Percentiles rank a stretch among this genome's conserved stretches.
Evolutionary conservation across 768 basidiomycete species (phyloP).

Genomic region (Amanita brunnescens): DNA sequence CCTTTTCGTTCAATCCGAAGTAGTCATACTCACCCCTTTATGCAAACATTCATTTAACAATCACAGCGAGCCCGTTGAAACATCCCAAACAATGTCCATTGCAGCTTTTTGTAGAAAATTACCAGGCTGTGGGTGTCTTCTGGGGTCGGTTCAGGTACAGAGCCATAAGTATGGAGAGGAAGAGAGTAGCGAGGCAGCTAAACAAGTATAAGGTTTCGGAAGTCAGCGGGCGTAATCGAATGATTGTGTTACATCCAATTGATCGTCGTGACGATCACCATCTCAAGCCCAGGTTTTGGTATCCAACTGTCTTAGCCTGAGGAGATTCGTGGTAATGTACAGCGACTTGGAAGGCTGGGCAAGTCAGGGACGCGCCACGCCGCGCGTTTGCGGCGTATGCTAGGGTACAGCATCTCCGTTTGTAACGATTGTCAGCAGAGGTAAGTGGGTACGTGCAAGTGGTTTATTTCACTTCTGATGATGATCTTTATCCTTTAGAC

Average conservation of each 20-base stretch:
- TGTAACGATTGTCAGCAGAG: too few species aligned
- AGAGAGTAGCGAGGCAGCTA: conserved; percentile 9
- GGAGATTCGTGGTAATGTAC: neutral
- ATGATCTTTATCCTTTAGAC: too few species aligned
- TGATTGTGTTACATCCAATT: neutral
- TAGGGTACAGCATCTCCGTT: too few species aligned
- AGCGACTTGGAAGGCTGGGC: neutral
- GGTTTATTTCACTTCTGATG: too few species aligned
- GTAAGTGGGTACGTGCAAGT: too few species aligned
- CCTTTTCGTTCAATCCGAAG: too few species aligned
- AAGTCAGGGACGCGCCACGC: too few species aligned
- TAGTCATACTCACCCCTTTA: too few species aligned
- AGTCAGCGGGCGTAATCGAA: neutral
- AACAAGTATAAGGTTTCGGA: too few species aligned
- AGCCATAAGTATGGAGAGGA: conserved; percentile 8
- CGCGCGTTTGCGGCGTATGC: too few species aligned
- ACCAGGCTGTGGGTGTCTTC: neutral
- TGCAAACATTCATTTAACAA: neutral
- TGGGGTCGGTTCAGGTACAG: conserved; percentile 7
- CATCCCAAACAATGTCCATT: neutral
- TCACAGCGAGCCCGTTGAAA: neutral
- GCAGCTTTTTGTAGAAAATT: neutral
- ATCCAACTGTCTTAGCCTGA: too few species aligned
- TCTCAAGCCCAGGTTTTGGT: too few species aligned
- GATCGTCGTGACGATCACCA: neutral